Percentiles rank a stretch among this genome's conserved stretches.
These are phyloP conservation scores for Tuber indicum DNA, from an alignment of 495 filamentous ascomycete species.

Conservation along the genomic window DNA sequence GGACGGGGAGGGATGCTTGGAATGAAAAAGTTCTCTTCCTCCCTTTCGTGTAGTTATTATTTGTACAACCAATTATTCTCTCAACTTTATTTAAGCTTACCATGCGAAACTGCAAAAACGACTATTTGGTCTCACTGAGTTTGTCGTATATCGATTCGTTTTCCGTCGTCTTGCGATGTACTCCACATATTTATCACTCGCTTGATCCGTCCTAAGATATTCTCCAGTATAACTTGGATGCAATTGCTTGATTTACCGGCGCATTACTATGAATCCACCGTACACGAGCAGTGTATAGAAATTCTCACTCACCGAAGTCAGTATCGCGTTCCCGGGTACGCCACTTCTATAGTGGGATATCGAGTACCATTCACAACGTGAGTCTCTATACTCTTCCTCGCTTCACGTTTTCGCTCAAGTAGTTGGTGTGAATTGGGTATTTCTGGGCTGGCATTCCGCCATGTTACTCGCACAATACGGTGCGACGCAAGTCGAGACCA, in stretches of 20 bases:
- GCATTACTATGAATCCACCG: neutral
- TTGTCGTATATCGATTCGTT: neutral
- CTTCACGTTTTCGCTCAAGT: no score
- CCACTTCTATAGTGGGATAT: neutral
- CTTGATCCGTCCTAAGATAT: neutral
- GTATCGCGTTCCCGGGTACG: neutral
- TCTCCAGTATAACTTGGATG: neutral
- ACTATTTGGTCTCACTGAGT: neutral
- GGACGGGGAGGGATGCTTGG: neutral
- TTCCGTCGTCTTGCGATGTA: neutral
- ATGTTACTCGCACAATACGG: no score
- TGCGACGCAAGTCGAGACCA: no score
- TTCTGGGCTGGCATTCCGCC: no score
- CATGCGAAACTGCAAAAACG: neutral
- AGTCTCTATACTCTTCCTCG: no score
- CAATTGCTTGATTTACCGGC: neutral
- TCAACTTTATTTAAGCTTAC: neutral
- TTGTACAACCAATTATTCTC: neutral
- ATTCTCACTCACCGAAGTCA: neutral
- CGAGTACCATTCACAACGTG: no score
- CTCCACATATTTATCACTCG: neutral
- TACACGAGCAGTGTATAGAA: neutral
- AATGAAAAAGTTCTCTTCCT: neutral
- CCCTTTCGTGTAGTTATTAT: neutral
- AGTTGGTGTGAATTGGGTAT: no score